Conservation (phyloP, 2,329 filamentous ascomycete species). For the Aspergillus fructus region DNA sequence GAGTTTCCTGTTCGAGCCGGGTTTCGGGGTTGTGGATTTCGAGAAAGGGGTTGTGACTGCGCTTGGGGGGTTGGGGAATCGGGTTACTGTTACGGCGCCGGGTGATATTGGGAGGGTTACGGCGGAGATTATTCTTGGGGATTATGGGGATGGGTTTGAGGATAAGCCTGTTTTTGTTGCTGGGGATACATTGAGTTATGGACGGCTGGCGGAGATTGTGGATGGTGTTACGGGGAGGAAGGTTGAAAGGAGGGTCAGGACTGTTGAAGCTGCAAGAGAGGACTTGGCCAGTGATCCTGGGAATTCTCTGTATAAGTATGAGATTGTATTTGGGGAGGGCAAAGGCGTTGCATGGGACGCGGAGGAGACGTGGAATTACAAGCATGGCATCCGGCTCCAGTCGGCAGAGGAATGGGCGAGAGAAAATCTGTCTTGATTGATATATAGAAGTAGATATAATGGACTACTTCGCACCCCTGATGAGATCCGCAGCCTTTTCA, state of each 20-base stretch:
- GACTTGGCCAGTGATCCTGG: conserved; percentile 50
- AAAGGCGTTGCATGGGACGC: conserved; percentile 60
- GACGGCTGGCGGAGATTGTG: conserved; percentile 53
- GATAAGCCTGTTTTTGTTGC: conserved; percentile 57
- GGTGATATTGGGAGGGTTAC: conserved; percentile 63
- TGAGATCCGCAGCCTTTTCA: conserved; percentile 2
- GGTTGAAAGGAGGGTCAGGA: conserved; percentile 46
- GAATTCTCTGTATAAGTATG: conserved; percentile 58
- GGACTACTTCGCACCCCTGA: neutral
- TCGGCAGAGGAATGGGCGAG: conserved; percentile 26
- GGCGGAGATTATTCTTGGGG: conserved; percentile 51
- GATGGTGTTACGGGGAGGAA: conserved; percentile 42
- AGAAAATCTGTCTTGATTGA: neutral
- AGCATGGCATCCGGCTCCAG: conserved; percentile 43
- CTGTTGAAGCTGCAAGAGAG: conserved; percentile 35
- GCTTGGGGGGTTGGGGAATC: conserved; percentile 62
- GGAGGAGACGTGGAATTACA: conserved; percentile 53
- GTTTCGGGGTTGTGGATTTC: conserved; percentile 63
- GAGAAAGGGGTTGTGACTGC: conserved; percentile 46
- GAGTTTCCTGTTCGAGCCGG: conserved; percentile 64
- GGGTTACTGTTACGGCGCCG: conserved; percentile 62
- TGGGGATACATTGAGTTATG: conserved; percentile 64
- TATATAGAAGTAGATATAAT: too few species aligned
- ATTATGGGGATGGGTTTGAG: conserved; percentile 24
- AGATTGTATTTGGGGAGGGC: conserved; percentile 58